Conservation (phyloP, 352 stramenopile genomes). For the Globisporangium okanoganense region DNA sequence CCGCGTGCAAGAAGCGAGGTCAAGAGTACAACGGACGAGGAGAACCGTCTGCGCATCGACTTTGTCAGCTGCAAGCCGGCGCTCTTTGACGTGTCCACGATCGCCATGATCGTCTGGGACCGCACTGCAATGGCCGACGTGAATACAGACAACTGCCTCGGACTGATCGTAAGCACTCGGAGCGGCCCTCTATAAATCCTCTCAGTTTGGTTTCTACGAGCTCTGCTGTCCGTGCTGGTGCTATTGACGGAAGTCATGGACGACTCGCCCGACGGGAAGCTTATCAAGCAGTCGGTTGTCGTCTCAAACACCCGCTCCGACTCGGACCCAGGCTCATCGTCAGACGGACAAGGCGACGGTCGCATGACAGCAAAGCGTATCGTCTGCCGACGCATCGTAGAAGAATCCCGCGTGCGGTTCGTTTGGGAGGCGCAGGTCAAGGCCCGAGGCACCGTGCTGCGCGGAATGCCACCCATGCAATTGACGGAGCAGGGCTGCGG, state of each 20-base stretch:
- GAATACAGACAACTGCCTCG: background rate
- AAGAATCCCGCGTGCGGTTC: background rate
- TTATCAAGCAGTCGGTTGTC: background rate
- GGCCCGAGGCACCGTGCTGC: background rate
- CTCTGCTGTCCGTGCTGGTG: background rate
- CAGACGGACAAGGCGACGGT: background rate
- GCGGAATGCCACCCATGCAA: background rate
- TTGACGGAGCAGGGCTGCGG: background rate
- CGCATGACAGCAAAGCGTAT: background rate
- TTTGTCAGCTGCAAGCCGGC: background rate
- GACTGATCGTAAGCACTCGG: background rate
- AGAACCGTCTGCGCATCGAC: background rate
- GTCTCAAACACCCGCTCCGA: background rate
- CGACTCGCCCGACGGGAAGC: background rate
- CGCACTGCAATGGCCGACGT: background rate
- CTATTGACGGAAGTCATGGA: background rate
- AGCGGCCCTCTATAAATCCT: background rate
- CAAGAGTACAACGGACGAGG: background rate
- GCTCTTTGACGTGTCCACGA: background rate
- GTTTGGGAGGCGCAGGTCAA: background rate
- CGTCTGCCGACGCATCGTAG: background rate
- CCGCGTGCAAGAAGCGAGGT: background rate
- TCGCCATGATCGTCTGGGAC: background rate
- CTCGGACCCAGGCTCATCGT: background rate
- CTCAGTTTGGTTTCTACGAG: background rate